Conservation (phyloP, 768 basidiomycete species). For the Hortiboletus flavorubellus region DNA sequence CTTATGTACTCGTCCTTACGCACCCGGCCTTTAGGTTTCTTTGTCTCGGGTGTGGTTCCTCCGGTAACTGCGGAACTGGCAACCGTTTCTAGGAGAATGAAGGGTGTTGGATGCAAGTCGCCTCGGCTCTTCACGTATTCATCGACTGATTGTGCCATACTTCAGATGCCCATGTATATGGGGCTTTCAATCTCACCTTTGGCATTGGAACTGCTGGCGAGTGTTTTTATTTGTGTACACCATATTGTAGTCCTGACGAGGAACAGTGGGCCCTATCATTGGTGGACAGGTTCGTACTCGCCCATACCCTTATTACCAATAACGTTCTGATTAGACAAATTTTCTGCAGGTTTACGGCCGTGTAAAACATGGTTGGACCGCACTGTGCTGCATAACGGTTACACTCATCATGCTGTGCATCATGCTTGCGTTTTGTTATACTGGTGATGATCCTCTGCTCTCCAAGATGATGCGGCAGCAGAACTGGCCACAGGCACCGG, state of each 20-base stretch:
- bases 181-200: constrained; percentile 69
- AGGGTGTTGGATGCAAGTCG: constrained; percentile 65
- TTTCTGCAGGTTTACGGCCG: constrained; percentile 55
- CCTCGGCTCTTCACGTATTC: neutral
- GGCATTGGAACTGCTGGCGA: constrained; percentile 61
- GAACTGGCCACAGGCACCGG: constrained; percentile 7
- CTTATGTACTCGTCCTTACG: neutral
- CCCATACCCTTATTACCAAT: neutral
- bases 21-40: constrained; percentile 46
- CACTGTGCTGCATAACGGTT: constrained; percentile 47
- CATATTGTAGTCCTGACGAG: constrained; percentile 1
- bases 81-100: constrained; percentile 49
- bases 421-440: constrained; percentile 42
- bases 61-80: constrained; percentile 69
- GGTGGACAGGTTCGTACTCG: constrained; percentile 55
- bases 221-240: constrained; percentile 15
- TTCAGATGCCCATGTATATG: constrained; percentile 71
- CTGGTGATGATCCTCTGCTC: constrained; percentile 47
- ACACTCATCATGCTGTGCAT: constrained; percentile 40
- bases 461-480: constrained; percentile 24
- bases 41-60: constrained; percentile 54
- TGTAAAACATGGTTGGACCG: constrained; percentile 55
- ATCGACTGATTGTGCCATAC: neutral
- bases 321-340: constrained; percentile 1
- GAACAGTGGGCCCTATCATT: constrained; percentile 62